Base-by-base conservation (phyloP, 2,329 filamentous ascomycete species). In the Nigrograna mackinnonii region DNA sequence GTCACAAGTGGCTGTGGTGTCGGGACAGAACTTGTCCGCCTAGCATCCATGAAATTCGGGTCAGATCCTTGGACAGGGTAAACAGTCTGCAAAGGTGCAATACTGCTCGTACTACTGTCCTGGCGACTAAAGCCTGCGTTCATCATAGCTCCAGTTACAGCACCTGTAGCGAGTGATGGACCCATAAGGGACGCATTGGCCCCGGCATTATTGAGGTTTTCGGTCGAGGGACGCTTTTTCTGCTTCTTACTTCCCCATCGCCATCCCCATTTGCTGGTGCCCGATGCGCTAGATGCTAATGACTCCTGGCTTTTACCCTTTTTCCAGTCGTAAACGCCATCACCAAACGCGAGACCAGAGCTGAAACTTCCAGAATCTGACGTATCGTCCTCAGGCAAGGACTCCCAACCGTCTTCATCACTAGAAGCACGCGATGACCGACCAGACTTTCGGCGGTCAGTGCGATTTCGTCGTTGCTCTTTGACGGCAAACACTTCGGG, bases 11-110 rank as follows among this genome's bases (percentile, higher is more conserved):
- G 60, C 39, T 67, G 66, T 12, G 57, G 66, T 43, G 65, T 61
- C 13, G 74, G 74, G 12, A 74, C 63, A n/a, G 74, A 60, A 26
- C 82, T 80, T 17, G 70, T 73, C 22, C 76, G 74, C 46, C 62
- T 59, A 36, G 76, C 79, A 50, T 89, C 84, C 52, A 85, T 85
- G 19, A 71, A 75, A 16, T 70, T 74, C 5, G 83, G 82, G 50
- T 91, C 87, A 3, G 78, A 78, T 1, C 85, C 85, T 4, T 85
- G 80, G 22, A 85, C 71, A 6, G 88, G 82, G 52, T 84, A 85
- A 22, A 89, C 79, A 21, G 80, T 77, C 56, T 85, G 83, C 68
- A 89, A 71, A 7, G 67, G 67, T 18, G 76, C 66, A 31, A 76
- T 72, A 47, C 71, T 74, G 50, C 64, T 74, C 34, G 64, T 62